Percentiles rank a stretch among this genome's conserved stretches.
phyloP scores from a whole-genome alignment of 495 filamentous ascomycete genomes.

The Talaromyces stipitatus region DNA sequence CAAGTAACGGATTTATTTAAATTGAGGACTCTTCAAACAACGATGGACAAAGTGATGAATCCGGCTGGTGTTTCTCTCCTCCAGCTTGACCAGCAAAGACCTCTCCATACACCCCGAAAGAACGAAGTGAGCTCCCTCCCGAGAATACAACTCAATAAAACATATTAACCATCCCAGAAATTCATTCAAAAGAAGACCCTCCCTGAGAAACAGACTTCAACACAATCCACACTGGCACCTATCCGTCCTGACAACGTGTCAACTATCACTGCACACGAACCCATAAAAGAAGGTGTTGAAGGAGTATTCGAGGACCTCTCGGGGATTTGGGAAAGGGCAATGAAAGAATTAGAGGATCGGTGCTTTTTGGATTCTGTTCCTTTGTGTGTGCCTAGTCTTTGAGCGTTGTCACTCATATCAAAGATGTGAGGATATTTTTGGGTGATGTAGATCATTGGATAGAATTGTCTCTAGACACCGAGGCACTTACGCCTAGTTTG shows the following conservation, averaged over 20 bases:
- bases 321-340: not conserved
- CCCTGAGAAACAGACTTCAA: not conserved
- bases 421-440: not conserved
- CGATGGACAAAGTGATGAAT: not conserved
- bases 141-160: not conserved
- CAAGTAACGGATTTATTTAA: not conserved
- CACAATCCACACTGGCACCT: not conserved
- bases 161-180: not conserved
- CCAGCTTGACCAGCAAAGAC: not conserved
- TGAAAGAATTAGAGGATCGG: not conserved
- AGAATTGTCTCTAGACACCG: too few relatives aligned
- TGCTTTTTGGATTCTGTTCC: not conserved
- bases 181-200: not conserved
- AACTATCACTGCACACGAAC: not conserved
- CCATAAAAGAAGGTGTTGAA: not conserved
- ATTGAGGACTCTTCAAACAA: not conserved
- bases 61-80: not conserved
- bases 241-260: too few relatives aligned
- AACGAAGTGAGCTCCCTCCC: not conserved
- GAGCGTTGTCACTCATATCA: not conserved
- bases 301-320: not conserved
- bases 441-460: too few relatives aligned
- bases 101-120: not conserved
- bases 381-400: not conserved
- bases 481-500: too few relatives aligned